Evolutionary conservation across 2,329 filamentous ascomycete genomes (phyloP).

Genomic region (Elsinoe perseae): DNA sequence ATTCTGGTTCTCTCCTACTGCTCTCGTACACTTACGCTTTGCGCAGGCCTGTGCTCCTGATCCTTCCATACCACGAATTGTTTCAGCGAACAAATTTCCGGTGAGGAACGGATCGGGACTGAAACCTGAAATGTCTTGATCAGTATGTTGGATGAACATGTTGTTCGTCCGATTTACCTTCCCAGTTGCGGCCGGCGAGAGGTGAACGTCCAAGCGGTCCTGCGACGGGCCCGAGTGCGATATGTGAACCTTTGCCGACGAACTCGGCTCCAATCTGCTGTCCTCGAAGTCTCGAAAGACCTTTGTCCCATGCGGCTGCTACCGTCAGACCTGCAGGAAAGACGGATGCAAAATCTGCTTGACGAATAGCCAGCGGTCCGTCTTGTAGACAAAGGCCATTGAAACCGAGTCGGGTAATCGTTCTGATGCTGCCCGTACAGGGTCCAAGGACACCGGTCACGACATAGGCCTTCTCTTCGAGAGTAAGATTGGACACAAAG

Average conservation of each 20-base stretch:
- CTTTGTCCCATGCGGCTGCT: constrained; percentile 34
- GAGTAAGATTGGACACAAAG: constrained; percentile 21
- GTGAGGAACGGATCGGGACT: constrained; percentile 43
- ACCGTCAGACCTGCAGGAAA: constrained; percentile 35
- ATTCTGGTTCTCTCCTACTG: constrained; percentile 23
- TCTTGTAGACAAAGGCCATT: constrained; percentile 34
- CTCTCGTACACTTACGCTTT: constrained; percentile 39
- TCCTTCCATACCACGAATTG: constrained; percentile 38
- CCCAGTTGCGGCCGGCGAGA: constrained; percentile 25
- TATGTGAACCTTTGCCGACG: constrained; percentile 41
- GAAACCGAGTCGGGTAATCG: constrained; percentile 27
- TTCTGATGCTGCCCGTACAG: constrained; percentile 55
- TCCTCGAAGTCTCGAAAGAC: constrained; percentile 29
- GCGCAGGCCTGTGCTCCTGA: constrained; percentile 38
- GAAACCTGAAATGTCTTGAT: constrained; percentile 29
- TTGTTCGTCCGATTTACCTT: constrained; percentile 19
- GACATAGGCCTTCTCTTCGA: constrained; percentile 22
- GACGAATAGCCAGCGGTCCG: constrained; percentile 35
- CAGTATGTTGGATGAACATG: not conserved
- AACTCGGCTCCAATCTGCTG: constrained; percentile 27
- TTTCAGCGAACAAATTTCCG: constrained; percentile 38
- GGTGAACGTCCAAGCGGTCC: constrained; percentile 29
- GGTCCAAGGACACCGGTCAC: constrained; percentile 24
- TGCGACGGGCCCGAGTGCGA: constrained; percentile 47
- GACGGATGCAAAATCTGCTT: constrained; percentile 31